A percentile compares a stretch with the other conserved stretches of the same genome.
phyloP scores from a whole-genome alignment of 495 filamentous ascomycete species.

The Jackrogersella multiformis region DNA sequence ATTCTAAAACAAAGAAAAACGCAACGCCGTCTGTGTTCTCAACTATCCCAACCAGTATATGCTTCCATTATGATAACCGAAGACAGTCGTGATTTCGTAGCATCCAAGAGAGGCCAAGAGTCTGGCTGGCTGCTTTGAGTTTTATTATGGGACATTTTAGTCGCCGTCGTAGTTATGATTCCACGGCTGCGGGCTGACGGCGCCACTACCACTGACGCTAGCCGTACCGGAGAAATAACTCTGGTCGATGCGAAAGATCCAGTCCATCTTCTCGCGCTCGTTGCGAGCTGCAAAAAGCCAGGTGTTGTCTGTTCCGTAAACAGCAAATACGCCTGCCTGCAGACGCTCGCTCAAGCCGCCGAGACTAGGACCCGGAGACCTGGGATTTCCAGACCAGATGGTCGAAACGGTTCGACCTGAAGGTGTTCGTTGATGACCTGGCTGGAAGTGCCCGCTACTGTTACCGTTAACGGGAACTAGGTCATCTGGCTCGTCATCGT shows the following conservation, averaged over 20 bases:
- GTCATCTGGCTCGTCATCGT: conserved; percentile 42
- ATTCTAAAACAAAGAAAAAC: conserved; percentile 35
- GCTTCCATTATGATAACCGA: conserved; percentile 41
- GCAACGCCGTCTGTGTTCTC: conserved; percentile 37
- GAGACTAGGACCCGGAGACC: conserved; percentile 45
- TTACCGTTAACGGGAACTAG: conserved; percentile 26
- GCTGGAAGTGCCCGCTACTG: conserved; percentile 32
- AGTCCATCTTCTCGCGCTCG: conserved; percentile 91
- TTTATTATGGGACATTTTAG: conserved; percentile 15
- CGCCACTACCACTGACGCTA: conserved; percentile 46
- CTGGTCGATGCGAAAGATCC: conserved; percentile 85
- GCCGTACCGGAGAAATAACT: conserved; percentile 49
- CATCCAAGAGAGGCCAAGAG: conserved; percentile 23
- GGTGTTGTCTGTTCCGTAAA: conserved; percentile 92
- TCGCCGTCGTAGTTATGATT: conserved; percentile 23
- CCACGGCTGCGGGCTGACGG: conserved; percentile 44
- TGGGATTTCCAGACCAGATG: conserved; percentile 46
- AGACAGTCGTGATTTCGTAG: conserved; percentile 39
- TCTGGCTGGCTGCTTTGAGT: conserved; percentile 27
- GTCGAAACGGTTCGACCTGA: conserved; percentile 45
- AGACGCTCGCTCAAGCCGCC: conserved; percentile 60
- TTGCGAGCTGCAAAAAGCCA: conserved; percentile 91
- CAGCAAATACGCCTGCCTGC: conserved; percentile 82
- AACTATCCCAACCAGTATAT: conserved; percentile 44
- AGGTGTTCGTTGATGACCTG: conserved; percentile 45